phyloP scores from a whole-genome alignment of 2,329 filamentous ascomycete species.

The Clonostachys solani region DNA sequence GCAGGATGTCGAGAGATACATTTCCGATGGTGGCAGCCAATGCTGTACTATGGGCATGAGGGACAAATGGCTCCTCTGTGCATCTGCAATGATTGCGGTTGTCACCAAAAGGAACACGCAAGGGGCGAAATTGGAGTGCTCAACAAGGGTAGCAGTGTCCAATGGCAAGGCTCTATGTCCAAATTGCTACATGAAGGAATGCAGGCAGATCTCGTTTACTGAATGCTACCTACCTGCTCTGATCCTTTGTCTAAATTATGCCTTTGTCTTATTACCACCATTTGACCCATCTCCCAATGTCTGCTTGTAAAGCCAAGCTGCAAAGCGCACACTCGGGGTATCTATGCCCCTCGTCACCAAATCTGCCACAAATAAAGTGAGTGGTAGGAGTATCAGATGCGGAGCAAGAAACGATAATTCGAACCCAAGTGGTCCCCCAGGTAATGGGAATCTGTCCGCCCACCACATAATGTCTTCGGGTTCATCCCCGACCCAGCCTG shows the following conservation, averaged over 20 bases:
- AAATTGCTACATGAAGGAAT: no score
- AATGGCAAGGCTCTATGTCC: no score
- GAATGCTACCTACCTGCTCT: background rate
- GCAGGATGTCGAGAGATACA: no score
- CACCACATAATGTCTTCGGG: constrained; percentile 51
- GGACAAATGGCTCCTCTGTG: no score
- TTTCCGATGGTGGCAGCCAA: no score
- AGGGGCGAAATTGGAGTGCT: no score
- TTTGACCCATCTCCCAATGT: constrained; percentile 18
- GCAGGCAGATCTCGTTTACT: background rate
- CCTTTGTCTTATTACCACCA: constrained; percentile 6
- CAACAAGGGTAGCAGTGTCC: no score
- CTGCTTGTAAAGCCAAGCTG: constrained; percentile 51
- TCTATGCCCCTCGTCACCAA: constrained; percentile 52
- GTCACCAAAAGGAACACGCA: no score
- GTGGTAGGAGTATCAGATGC: constrained; percentile 54
- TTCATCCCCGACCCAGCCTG: constrained; percentile 46
- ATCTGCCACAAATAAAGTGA: constrained; percentile 56
- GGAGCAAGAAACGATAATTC: constrained; percentile 56
- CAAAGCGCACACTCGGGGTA: constrained; percentile 54
- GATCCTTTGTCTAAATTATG: constrained; percentile 5
- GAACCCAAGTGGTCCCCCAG: constrained; percentile 54
- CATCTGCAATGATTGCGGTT: no score
- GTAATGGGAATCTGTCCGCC: constrained; percentile 50
- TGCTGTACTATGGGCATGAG: no score